phyloP scores from a whole-genome alignment of 345 rosid species.

The Arabidopsis suecica region DNA sequence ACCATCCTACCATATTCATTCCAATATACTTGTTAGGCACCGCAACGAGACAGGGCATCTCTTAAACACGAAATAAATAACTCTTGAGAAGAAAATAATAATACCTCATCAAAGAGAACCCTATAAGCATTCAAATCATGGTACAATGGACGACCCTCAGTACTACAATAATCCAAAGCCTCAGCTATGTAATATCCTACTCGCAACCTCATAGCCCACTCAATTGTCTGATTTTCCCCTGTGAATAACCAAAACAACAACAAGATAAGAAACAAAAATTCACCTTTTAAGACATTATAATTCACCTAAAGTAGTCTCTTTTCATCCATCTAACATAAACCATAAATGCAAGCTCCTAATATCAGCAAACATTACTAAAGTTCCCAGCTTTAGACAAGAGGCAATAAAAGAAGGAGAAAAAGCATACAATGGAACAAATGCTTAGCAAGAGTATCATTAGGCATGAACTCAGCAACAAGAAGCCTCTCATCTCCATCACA shows the following conservation, averaged over 20 bases:
- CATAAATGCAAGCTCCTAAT: slow-evolving; percentile 18
- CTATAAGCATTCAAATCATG: slow-evolving; percentile 97
- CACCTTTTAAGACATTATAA: not conserved
- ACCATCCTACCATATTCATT: slow-evolving; percentile 69
- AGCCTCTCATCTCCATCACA: slow-evolving; percentile 96
- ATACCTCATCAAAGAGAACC: slow-evolving; percentile 98
- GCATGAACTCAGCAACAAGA: slow-evolving; percentile 98
- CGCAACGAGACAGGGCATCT: not conserved
- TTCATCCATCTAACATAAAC: not conserved
- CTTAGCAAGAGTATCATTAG: slow-evolving; percentile 96
- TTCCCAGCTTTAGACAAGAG: not conserved
- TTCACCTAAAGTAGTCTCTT: not conserved
- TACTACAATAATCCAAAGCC: slow-evolving; percentile 88
- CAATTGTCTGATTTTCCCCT: slow-evolving; percentile 97
- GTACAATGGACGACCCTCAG: slow-evolving; percentile 80
- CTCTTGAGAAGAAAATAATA: not conserved
- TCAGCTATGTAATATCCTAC: slow-evolving; percentile 89
- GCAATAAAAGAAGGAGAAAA: not conserved
- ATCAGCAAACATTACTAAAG: slow-evolving; percentile 3
- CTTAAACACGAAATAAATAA: not conserved
- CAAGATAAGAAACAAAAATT: not conserved
- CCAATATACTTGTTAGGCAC: not conserved
- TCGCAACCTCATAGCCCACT: slow-evolving; percentile 95
- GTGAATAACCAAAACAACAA: slow-evolving; percentile 39
- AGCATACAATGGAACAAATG: slow-evolving; percentile 87